A percentile compares a stretch with the other conserved stretches of the same genome.
Evolutionary conservation across 1,284 basidiomycete genomes (phyloP).

Genomic region (Trichosporon sp.): DNA sequence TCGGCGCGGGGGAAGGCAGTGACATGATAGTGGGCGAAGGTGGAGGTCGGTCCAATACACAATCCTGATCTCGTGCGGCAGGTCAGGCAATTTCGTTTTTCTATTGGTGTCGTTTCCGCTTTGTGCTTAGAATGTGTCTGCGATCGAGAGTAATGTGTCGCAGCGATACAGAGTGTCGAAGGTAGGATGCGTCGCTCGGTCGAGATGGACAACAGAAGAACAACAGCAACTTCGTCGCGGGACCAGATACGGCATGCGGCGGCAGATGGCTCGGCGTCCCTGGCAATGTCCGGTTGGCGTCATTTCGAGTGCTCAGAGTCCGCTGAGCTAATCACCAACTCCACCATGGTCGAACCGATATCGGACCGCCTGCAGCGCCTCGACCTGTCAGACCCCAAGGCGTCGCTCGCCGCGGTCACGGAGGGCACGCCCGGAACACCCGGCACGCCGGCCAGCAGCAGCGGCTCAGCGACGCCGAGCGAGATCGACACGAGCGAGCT

Average conservation of each 20-base stretch:
- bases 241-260: constrained; percentile 15
- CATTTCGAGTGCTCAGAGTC: background rate
- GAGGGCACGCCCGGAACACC: background rate
- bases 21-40: background rate
- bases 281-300: constrained; percentile 10
- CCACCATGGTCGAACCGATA: constrained; percentile 18
- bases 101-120: too few species aligned
- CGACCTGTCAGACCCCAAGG: background rate
- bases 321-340: constrained; percentile 12
- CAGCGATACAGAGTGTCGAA: background rate
- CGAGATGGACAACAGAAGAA: constrained; percentile 18
- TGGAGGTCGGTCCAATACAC: background rate
- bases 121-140: too few species aligned
- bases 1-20: constrained; percentile 46
- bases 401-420: background rate
- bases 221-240: constrained; percentile 3
- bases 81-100: too few species aligned
- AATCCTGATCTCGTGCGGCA: too few species aligned
- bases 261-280: background rate
- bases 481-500: constrained; percentile 12
- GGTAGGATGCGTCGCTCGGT: constrained; percentile 22
- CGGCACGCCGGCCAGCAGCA: background rate
- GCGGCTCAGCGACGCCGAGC: constrained; percentile 5
- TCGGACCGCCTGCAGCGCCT: constrained; percentile 13
- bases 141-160: too few species aligned